Conservation (phyloP, 345 rosid species). For the Dipteronia sinensis region DNA sequence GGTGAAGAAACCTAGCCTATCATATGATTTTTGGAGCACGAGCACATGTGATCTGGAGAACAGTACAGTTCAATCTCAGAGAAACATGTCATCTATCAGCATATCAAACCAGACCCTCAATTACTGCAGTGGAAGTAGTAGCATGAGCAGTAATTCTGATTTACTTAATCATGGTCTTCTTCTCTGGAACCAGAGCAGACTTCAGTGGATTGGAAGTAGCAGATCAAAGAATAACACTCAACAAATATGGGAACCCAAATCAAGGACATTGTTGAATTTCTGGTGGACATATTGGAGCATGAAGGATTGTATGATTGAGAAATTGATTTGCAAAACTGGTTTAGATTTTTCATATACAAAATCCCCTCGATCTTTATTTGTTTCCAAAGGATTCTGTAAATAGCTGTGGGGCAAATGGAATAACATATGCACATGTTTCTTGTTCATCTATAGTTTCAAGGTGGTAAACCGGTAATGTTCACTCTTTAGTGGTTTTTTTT, state of each 20-base stretch:
- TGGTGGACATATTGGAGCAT: conserved; percentile 58
- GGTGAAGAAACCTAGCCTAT: conserved; percentile 43
- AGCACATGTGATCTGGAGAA: conserved; percentile 65
- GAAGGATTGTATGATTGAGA: conserved; percentile 51
- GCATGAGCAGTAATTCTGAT: conserved; percentile 34
- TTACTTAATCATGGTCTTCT: conserved; percentile 56
- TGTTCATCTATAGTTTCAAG: neutral
- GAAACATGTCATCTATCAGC: conserved; percentile 54
- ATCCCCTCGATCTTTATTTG: neutral
- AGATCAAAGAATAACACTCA: conserved; percentile 27
- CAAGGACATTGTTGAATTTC: conserved; percentile 68
- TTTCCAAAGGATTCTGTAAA: conserved; percentile 17
- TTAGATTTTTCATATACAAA: neutral
- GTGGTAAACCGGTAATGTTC: neutral
- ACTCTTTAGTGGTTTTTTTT: neutral
- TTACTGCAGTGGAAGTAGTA: conserved; percentile 21
- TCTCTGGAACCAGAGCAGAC: conserved; percentile 67
- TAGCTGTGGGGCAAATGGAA: conserved; percentile 16
- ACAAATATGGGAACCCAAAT: conserved; percentile 37
- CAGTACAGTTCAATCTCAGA: conserved; percentile 47
- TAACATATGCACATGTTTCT: neutral
- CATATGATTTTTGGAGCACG: conserved; percentile 69
- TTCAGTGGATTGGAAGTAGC: conserved; percentile 57
- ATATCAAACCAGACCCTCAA: conserved; percentile 34
- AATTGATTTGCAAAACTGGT: neutral